Base-by-base conservation (phyloP, 495 filamentous ascomycete genomes). In the Ascobolus immersus region DNA sequence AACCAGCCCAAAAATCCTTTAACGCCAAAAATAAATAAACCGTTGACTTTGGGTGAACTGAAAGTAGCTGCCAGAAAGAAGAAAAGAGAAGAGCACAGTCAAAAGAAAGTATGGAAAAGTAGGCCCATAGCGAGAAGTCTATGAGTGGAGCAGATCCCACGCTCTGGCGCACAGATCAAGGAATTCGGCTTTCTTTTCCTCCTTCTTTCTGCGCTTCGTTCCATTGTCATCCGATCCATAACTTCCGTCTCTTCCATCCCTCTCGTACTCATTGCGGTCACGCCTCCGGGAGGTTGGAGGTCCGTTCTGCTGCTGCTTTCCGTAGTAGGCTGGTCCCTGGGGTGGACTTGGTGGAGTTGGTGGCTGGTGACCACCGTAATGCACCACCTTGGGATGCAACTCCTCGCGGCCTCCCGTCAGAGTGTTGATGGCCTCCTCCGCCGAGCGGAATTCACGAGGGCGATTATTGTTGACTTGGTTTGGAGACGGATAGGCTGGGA, bases 141-240 rank as follows among this genome's bases (percentile, higher is more conserved):
- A 96, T 32, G 81, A 92, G 58, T 94, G 86, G 51, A 96, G 89
- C 33, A 96, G 49, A 57, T 96, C 86, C 86, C 86, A 96, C 17
- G 84, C 84, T 45, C 78, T 60, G 32, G 73, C 68, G 47, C 86
- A 96, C 26, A 94, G 54, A 29, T 62, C 57, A 41, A 96, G 53
- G 49, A 96, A 96, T 47, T 96, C 84, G 28, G 91, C 82, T 52
- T 82, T 79, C 69, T 96, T 96, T 51, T 80, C 67, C n/a, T 67
- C 74, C 37, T 80, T 79, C 4, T 81, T 78, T 30, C 77, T 79
- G 40, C 86, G 76, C 29, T 78, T 57, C 6, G 72, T 73, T 23
- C 68, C 67, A 10, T 31, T 17, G 26, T 77, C 76, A 39, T 82
- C 80, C 2, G 73, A 74, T 7, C 74, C 74, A 27, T 60, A 56